A percentile compares a stretch with the other conserved stretches of the same genome.
These are phyloP conservation scores for Vitis riparia DNA, from an alignment of 164 flowering plant genomes.

Conservation along the genomic window DNA sequence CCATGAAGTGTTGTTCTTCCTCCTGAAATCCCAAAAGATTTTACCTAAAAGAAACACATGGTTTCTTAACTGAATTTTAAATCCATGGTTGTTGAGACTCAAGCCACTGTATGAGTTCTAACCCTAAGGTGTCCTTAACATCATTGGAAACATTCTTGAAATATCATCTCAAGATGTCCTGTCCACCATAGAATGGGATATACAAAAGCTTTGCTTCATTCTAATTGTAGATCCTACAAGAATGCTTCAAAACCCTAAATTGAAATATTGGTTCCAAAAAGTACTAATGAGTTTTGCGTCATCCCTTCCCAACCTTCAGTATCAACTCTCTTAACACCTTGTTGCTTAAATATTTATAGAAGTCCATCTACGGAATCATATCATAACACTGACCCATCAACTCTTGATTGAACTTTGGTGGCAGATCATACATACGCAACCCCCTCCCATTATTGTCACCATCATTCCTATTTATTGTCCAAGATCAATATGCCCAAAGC, in stretches of 20 bases:
- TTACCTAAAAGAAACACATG: conserved; percentile 81
- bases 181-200: conserved; percentile 77
- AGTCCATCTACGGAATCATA: conserved; percentile 53
- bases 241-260: conserved; percentile 54
- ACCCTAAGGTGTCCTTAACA: conserved; percentile 48
- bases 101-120: conserved; percentile 70
- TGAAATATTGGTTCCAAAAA: conserved; percentile 76
- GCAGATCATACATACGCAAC: conserved; percentile 76
- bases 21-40: conserved; percentile 80
- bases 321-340: conserved; percentile 54
- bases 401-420: conserved; percentile 71
- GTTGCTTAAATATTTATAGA: conserved; percentile 55
- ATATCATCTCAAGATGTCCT: conserved; percentile 69
- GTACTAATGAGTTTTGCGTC: conserved; percentile 76
- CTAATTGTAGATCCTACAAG: conserved; percentile 58
- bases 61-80: conserved; percentile 51
- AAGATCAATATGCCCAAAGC: conserved; percentile 47
- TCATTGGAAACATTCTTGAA: conserved; percentile 53
- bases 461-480: conserved; percentile 15
- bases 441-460: conserved; percentile 48
- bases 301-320: conserved; percentile 51
- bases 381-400: conserved; percentile 50
- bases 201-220: conserved; percentile 68
- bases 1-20: conserved; percentile 37
- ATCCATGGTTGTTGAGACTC: conserved; percentile 42